These are phyloP conservation scores for Salvia splendens DNA, from an alignment of 257 asterid species.

Conservation along the genomic window DNA sequence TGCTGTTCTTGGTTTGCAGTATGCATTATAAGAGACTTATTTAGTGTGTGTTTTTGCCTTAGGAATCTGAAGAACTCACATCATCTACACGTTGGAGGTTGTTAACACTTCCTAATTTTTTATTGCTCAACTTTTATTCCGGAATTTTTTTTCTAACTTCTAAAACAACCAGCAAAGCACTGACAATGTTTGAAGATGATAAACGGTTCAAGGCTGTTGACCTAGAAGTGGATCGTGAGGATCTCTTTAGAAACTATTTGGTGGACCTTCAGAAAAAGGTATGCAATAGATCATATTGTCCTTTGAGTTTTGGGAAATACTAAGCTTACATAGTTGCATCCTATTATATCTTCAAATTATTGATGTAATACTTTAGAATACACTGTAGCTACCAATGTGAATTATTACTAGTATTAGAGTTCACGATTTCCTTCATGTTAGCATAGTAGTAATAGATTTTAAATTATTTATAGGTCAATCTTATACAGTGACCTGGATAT, in stretches of 20 bases:
- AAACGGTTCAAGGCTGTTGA: conserved; percentile 95
- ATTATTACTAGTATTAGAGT: conserved; percentile 11
- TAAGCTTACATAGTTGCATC: conserved; percentile 7
- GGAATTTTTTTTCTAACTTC: conserved; percentile 29
- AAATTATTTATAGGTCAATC: conserved; percentile 5
- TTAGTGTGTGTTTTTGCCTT: conserved; percentile 32
- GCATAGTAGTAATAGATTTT: neutral
- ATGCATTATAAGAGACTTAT: conserved; percentile 26
- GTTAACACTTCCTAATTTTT: conserved; percentile 26
- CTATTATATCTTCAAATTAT: conserved; percentile 14
- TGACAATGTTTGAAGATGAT: conserved; percentile 87
- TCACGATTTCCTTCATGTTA: neutral
- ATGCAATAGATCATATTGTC: neutral
- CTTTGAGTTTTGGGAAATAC: conserved; percentile 1
- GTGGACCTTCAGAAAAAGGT: conserved; percentile 98
- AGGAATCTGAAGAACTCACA: conserved; percentile 93
- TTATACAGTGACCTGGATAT: conserved; percentile 1
- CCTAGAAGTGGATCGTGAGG: conserved; percentile 90
- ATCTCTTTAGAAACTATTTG: conserved; percentile 85
- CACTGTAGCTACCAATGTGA: neutral
- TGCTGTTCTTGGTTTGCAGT: neutral
- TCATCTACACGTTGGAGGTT: conserved; percentile 97
- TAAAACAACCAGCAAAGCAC: conserved; percentile 72
- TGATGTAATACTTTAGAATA: neutral
- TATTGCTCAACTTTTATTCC: conserved; percentile 11